Percentiles rank a stretch among this genome's conserved stretches.
Conservation (phyloP, 176 grass and related monocot genomes). For the Phoenix dactylifera region DNA sequence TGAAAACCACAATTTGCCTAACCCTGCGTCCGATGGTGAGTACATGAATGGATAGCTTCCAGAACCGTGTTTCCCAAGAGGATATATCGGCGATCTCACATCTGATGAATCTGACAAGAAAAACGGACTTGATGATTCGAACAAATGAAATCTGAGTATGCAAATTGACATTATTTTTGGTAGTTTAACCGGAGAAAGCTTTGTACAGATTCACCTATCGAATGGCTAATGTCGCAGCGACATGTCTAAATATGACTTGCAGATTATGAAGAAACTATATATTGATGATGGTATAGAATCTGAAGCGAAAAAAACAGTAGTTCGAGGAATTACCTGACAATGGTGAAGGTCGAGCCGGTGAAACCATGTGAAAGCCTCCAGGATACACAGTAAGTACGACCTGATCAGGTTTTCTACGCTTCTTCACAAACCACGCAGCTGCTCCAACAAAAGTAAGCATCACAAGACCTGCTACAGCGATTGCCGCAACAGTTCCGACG, state of each 20-base stretch:
- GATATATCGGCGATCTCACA: constrained; percentile 52
- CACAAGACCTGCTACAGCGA: constrained; percentile 25
- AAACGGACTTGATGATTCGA: constrained; percentile 20
- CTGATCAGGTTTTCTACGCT: constrained; percentile 29
- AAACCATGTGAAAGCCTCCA: constrained; percentile 25
- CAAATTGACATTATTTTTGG: too few relatives aligned
- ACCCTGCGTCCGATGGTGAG: constrained; percentile 43
- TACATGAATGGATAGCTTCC: constrained; percentile 53
- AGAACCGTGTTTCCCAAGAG: constrained; percentile 40
- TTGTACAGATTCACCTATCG: too few relatives aligned
- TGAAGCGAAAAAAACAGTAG: too few relatives aligned
- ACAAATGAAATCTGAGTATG: too few relatives aligned
- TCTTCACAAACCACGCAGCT: constrained; percentile 48
- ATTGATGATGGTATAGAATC: not conserved
- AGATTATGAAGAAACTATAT: too few relatives aligned
- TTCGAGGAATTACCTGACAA: constrained; percentile 32
- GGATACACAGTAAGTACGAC: constrained; percentile 14
- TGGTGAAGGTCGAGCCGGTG: constrained; percentile 38
- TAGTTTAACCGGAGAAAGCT: too few relatives aligned
- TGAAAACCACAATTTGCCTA: constrained; percentile 68
- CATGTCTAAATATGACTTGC: too few relatives aligned
- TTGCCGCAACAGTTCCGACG: constrained; percentile 10
- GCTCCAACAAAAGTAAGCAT: constrained; percentile 37
- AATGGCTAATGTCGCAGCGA: too few relatives aligned
- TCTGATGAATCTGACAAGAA: constrained; percentile 33